Base-by-base conservation (phyloP, 2,329 filamentous ascomycete genomes). In the Ascochyta fabae region DNA sequence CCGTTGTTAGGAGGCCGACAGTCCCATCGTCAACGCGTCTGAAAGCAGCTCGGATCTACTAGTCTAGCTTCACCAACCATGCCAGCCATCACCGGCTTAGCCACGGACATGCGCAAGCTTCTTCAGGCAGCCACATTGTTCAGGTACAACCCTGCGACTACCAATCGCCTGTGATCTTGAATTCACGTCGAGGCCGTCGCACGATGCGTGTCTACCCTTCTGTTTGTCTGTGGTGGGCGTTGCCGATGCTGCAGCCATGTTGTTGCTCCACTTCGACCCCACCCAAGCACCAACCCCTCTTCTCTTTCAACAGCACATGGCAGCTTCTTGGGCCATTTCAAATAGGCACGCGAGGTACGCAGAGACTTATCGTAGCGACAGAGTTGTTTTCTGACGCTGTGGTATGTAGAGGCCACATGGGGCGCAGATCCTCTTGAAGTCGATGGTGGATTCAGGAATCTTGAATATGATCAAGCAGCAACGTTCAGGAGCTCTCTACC, bases 381-480 rank as follows among this genome's bases (percentile, higher is more conserved):
- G 27, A 43, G 4, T 48, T 3, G n/a, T 44, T 19, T 58, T 41
- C 60, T 72, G 41, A 68, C 52, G 33, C 16, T 36, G 46, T 23
- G 1, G 27, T 53, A 85, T 1, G 27, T 53, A 85, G 84, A 86
- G 72, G 81, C 81, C 22, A 74, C 81, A 24, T 86, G 84, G 84
- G 83, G 83, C 35, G 79, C 83, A 29, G 84, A 86, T 72, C 84
- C 84, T 34, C 73, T 86, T 36, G 83, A 85, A 60, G 71, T 70
- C 49, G 60, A 77, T 48, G 83, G 84, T 38, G 83, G 83, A 38
- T 86, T 86, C 64, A 75, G 72, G 51, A 70, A 69, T 33, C 70
- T 85, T 27, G 60, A 71, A 10, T 81, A 78, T 64, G 72, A 82
- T 65, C 58, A 69, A 3, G 59, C 75, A 16, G 74, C 76, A 29